phyloP scores from a whole-genome alignment of 352 stramenopile genomes.

The Globisporangium rhizosaccharum region DNA sequence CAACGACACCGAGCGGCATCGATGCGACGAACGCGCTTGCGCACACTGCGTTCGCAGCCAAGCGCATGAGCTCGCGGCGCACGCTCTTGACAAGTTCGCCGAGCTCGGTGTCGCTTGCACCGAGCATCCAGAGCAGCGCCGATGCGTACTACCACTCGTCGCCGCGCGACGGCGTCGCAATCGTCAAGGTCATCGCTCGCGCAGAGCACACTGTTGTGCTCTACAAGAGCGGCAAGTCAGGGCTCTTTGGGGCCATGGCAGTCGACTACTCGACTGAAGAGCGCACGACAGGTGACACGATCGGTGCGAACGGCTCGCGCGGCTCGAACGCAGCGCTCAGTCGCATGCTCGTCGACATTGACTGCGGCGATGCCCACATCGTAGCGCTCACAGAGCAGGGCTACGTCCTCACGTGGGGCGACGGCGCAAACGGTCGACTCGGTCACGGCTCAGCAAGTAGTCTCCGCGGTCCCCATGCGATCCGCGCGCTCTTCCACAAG shows the following conservation, averaged over 20 bases:
- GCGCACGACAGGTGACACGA: background rate
- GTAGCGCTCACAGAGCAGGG: slow-evolving; percentile 66
- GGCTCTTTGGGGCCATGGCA: slow-evolving; percentile 26
- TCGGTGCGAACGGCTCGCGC: background rate
- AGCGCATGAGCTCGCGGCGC: slow-evolving; percentile 8
- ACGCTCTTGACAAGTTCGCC: slow-evolving; percentile 4
- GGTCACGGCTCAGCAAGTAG: slow-evolving; percentile 16
- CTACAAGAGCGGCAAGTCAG: slow-evolving; percentile 35
- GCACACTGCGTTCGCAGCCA: slow-evolving; percentile 5
- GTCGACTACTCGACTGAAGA: slow-evolving; percentile 9
- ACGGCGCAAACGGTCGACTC: slow-evolving; percentile 31
- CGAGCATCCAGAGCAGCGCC: slow-evolving; percentile 5
- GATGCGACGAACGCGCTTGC: slow-evolving; percentile 23
- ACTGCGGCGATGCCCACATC: slow-evolving; percentile 52
- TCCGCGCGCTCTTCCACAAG: slow-evolving; percentile 54
- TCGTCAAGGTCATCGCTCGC: slow-evolving; percentile 36
- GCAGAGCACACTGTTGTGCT: slow-evolving; percentile 40
- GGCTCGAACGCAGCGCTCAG: slow-evolving; percentile 33
- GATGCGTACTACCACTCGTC: background rate
- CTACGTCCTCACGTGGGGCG: slow-evolving; percentile 73
- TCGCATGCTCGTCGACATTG: slow-evolving; percentile 52
- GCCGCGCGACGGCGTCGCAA: slow-evolving; percentile 15
- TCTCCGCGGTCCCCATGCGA: slow-evolving; percentile 15
- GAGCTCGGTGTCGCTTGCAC: slow-evolving; percentile 1
- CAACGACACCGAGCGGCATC: background rate